Percentiles rank a stretch among this genome's conserved stretches.
Evolutionary conservation across 1,139 yeast genomes (phyloP).

Genomic region (Yamadazyma atmosphaerica): DNA sequence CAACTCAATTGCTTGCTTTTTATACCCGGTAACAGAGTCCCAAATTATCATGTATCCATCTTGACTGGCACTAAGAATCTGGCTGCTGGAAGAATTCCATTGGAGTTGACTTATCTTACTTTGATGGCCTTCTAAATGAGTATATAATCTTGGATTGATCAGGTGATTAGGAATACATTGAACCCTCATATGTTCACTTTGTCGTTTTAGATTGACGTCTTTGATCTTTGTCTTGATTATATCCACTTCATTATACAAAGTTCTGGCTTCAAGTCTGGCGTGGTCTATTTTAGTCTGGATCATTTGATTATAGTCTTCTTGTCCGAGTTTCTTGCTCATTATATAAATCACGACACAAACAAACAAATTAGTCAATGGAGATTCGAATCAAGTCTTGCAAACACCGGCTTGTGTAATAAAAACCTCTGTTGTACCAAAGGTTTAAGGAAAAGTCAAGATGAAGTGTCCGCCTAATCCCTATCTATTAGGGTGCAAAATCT

Average conservation of each 20-base stretch:
- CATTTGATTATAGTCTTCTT: neutral
- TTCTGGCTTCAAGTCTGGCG: slow-evolving; percentile 49
- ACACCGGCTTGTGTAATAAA: too few species aligned
- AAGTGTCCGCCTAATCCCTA: neutral
- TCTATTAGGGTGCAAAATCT: slow-evolving; percentile 3
- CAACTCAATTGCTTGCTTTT: slow-evolving; percentile 66
- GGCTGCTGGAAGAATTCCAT: slow-evolving; percentile 65
- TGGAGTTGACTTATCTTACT: slow-evolving; percentile 69
- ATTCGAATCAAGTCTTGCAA: too few species aligned
- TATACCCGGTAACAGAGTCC: slow-evolving; percentile 77
- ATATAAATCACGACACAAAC: neutral
- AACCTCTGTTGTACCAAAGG: too few species aligned
- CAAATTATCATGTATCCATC: slow-evolving; percentile 86
- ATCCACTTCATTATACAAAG: slow-evolving; percentile 51
- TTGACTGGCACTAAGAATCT: slow-evolving; percentile 73
- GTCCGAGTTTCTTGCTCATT: neutral
- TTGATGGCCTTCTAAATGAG: slow-evolving; percentile 67
- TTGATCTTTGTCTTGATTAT: slow-evolving; percentile 39
- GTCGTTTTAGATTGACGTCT: slow-evolving; percentile 46
- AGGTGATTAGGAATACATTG: slow-evolving; percentile 31
- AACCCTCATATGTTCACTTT: slow-evolving; percentile 27
- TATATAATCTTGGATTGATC: slow-evolving; percentile 34
- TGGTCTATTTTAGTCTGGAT: slow-evolving; percentile 23
- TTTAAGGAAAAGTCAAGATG: neutral
- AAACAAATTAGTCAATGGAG: neutral